Conservation (phyloP, 2,329 filamentous ascomycete genomes). For the Ophiostoma himal-ulmi region DNA sequence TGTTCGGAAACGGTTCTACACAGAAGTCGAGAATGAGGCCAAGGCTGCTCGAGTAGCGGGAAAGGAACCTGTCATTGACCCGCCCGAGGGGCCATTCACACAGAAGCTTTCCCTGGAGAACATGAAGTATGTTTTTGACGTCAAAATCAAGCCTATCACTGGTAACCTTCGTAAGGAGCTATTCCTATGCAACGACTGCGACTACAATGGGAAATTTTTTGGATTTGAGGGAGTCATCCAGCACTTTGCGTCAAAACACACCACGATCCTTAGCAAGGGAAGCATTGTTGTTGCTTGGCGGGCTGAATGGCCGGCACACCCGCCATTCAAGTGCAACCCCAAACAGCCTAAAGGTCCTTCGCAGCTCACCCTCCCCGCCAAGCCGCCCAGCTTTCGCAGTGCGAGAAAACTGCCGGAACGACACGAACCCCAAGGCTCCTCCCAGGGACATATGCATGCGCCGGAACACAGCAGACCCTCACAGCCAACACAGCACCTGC, state of each 20-base stretch:
- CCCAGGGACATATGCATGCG: slow-evolving; percentile 31
- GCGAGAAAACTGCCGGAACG: background rate
- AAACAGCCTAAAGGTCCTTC: slow-evolving; percentile 33
- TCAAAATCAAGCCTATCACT: slow-evolving; percentile 65
- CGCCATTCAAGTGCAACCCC: slow-evolving; percentile 65
- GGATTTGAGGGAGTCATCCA: slow-evolving; percentile 75
- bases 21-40: slow-evolving; percentile 50
- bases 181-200: slow-evolving; percentile 69
- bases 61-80: slow-evolving; percentile 41
- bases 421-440: background rate
- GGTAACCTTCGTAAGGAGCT: slow-evolving; percentile 63
- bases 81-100: slow-evolving; percentile 48
- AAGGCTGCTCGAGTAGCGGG: slow-evolving; percentile 43
- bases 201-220: slow-evolving; percentile 59
- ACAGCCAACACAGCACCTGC: background rate
- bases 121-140: slow-evolving; percentile 80
- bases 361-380: slow-evolving; percentile 8
- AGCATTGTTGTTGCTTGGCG: slow-evolving; percentile 73
- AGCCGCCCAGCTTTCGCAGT: background rate
- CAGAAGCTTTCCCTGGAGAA: slow-evolving; percentile 69
- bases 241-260: slow-evolving; percentile 80
- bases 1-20: slow-evolving; percentile 62
- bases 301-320: slow-evolving; percentile 69
- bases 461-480: slow-evolving; percentile 30
- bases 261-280: slow-evolving; percentile 60